Conservation (phyloP, 2,329 filamentous ascomycete species). For the Phialophora macrospora region DNA sequence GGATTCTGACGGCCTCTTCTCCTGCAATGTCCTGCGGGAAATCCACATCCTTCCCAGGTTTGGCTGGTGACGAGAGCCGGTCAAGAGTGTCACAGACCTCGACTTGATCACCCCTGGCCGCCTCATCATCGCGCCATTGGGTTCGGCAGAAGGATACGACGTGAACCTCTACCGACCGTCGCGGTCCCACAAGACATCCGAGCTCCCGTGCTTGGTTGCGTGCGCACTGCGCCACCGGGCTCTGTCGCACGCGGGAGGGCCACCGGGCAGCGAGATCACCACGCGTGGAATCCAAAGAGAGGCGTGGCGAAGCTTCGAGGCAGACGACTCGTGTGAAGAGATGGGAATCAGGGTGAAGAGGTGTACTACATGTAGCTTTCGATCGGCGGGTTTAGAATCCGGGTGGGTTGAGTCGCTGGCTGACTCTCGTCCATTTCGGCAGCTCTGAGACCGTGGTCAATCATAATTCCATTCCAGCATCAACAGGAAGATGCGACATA, state of each 20-base stretch:
- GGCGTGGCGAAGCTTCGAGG: not conserved
- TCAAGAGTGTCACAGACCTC: not conserved
- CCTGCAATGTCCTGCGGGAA: not conserved
- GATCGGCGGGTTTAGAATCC: slow-evolving; percentile 68
- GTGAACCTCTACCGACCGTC: not conserved
- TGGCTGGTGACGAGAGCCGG: not conserved
- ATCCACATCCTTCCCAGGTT: not conserved
- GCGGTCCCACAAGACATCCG: not conserved
- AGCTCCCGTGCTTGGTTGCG: not conserved
- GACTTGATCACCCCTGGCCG: not conserved
- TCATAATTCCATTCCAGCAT: slow-evolving; percentile 1
- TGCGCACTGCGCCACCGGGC: not conserved
- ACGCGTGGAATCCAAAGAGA: not conserved
- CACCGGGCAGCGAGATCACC: not conserved
- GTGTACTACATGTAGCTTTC: slow-evolving; percentile 1
- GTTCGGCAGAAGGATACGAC: not conserved
- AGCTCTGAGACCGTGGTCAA: slow-evolving; percentile 61
- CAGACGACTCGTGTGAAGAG: not conserved
- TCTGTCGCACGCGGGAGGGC: not conserved
- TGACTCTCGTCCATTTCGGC: slow-evolving; percentile 93
- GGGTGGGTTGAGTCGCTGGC: slow-evolving; percentile 89
- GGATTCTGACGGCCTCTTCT: not conserved
- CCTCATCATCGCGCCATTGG: not conserved
- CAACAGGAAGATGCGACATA: slow-evolving; percentile 57
- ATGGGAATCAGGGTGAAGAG: not conserved